phyloP scores from a whole-genome alignment of 139 green algal genomes.

The Marvania coccoides region DNA sequence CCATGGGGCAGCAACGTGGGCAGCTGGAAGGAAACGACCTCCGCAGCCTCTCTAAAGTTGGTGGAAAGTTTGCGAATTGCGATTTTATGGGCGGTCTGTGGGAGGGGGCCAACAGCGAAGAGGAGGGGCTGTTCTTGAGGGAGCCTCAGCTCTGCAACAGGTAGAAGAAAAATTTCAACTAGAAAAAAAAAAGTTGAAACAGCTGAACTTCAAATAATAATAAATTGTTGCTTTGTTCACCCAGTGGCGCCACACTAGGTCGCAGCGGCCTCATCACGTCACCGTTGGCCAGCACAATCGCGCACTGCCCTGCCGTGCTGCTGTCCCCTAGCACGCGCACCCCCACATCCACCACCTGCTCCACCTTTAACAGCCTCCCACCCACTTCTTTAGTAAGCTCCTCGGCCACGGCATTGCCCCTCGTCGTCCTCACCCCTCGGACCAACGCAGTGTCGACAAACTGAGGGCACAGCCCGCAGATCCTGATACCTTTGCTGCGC shows the following conservation, averaged over 20 bases:
- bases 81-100: neutral
- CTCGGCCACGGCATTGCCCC: neutral
- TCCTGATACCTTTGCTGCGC: constrained; percentile 26
- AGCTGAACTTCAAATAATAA: too few species aligned
- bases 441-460: constrained; percentile 67
- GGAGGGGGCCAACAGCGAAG: too few species aligned
- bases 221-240: too few species aligned
- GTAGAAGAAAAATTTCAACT: too few species aligned
- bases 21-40: constrained; percentile 29
- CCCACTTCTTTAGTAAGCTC: neutral
- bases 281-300: constrained; percentile 35
- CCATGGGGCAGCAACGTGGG: constrained; percentile 13
- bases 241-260: too few species aligned
- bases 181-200: too few species aligned
- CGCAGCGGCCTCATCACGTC: constrained; percentile 1
- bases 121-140: too few species aligned
- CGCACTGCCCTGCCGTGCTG: constrained; percentile 27
- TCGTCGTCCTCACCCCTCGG: neutral
- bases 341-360: constrained; percentile 13
- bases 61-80: constrained; percentile 33
- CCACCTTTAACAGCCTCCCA: constrained; percentile 15
- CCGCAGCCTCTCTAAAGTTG: constrained; percentile 53
- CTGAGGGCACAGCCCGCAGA: constrained; percentile 54
- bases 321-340: constrained; percentile 35
- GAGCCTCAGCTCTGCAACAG: too few species aligned